These are phyloP conservation scores for Zymoseptoria crescenta DNA, from an alignment of 2,329 filamentous ascomycete species.

Conservation along the genomic window DNA sequence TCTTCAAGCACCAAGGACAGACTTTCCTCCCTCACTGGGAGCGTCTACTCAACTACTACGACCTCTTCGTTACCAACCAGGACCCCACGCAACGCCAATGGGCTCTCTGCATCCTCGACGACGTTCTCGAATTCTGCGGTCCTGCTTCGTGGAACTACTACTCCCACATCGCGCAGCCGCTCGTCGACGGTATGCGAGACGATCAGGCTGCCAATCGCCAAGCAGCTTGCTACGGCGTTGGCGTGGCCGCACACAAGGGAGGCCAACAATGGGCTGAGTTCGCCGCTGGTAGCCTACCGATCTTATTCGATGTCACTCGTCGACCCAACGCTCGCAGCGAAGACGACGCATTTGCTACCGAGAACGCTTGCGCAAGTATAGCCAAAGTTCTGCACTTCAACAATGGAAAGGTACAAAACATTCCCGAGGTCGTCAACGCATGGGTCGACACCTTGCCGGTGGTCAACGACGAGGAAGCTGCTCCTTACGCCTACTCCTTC, in stretches of 20 bases:
- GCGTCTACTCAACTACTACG: slow-evolving; percentile 74
- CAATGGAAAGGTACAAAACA: slow-evolving; percentile 63
- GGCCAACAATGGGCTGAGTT: slow-evolving; percentile 84
- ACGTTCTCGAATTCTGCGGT: slow-evolving; percentile 95
- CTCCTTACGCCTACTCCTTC: slow-evolving; percentile 91
- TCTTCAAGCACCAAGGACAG: slow-evolving; percentile 92
- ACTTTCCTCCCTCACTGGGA: slow-evolving; percentile 85
- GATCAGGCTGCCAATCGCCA: slow-evolving; percentile 84
- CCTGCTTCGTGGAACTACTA: slow-evolving; percentile 80
- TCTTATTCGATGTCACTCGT: slow-evolving; percentile 76
- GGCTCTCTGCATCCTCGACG: slow-evolving; percentile 98
- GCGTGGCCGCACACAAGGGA: slow-evolving; percentile 88
- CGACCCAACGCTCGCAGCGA: slow-evolving; percentile 76
- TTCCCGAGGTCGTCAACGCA: slow-evolving; percentile 66
- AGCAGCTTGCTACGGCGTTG: slow-evolving; percentile 91
- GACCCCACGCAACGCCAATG: slow-evolving; percentile 94
- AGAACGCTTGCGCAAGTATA: slow-evolving; percentile 93
- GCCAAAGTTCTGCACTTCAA: slow-evolving; percentile 96
- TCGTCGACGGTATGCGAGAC: slow-evolving; percentile 80
- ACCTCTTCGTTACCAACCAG: slow-evolving; percentile 68
- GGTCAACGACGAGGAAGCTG: slow-evolving; percentile 91
- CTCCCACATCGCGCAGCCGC: slow-evolving; percentile 75
- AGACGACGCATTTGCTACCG: slow-evolving; percentile 92
- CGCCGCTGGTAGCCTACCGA: slow-evolving; percentile 67
- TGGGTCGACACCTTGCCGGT: slow-evolving; percentile 92